Evolutionary conservation across 306 rosid genomes (phyloP), one percentile per base, ranked within the genome.

Genomic region (Castanea mollissima): DNA sequence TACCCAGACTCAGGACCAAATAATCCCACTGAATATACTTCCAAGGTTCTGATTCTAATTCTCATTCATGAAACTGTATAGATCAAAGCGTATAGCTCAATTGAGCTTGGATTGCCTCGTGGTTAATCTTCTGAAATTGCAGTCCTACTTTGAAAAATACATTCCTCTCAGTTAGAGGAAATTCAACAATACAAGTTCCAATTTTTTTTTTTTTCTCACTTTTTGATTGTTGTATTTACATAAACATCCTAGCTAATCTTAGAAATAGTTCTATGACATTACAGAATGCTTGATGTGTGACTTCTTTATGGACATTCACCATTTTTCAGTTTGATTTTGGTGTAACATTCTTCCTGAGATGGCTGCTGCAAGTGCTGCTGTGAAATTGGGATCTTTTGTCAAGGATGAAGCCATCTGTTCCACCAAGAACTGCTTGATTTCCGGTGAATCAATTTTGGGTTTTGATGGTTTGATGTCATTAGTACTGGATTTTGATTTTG

Each of bases 381-480:
- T 96, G 87, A 96, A 96, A 57, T 87, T 88, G 62, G 99, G 99
- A 79, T 96, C 99, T 20, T 88, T 96, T 21, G 97, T 96, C 86
- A 96, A 85, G 4, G 99, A 96, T 77, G 94, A 83, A 46, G 98
- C 98, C 99, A 96, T 96, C 80, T 93, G 96, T 23, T 96, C 96
- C 70, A 96, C 98, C 90, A 93, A 78, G 72, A 89, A 69, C 71
- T 91, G 85, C 1, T 86, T 86, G 27, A 89, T 77, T 73, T 90
- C 91, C 3, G 94, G 86, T 19, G 91, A 80, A 35, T 91, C 91
- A 5, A 52, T 79, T 76, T 72, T 89, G 11, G 88, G 81, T 78
- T 82, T 85, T 5, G 85, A 34, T 18, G 10, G 68, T 69, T 82
- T 85, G 35, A 84, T 73, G 58, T 85, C 91, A 15, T 74, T 75